Percentiles rank a stretch among this genome's conserved stretches.
These are phyloP conservation scores for Setaria viridis DNA, from an alignment of 202 grass and related monocot genomes.

Conservation along the genomic window DNA sequence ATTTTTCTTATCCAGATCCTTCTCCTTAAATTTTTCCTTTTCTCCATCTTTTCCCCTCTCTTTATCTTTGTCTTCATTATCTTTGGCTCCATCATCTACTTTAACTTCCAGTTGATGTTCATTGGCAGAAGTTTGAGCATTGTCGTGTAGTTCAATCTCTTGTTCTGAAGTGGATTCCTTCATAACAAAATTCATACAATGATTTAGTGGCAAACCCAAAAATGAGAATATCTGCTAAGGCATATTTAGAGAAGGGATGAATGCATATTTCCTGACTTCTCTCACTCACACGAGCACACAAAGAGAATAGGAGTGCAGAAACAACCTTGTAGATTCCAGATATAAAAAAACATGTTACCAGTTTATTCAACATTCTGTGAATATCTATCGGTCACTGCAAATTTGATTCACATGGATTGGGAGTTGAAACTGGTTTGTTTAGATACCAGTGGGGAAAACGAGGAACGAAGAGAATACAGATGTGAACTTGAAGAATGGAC, in stretches of 20 bases:
- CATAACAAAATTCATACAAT: constrained; percentile 50
- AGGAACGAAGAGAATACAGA: not conserved
- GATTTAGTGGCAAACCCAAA: constrained; percentile 15
- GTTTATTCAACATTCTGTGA: not conserved
- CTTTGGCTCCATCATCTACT: constrained; percentile 66
- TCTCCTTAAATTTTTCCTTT: constrained; percentile 87
- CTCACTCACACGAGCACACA: not conserved
- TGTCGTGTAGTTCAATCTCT: constrained; percentile 70
- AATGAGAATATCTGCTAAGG: not conserved
- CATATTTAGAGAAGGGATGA: not conserved
- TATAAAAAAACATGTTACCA: constrained; percentile 22
- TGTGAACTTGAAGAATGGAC: constrained; percentile 30
- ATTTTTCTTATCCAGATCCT: constrained; percentile 83
- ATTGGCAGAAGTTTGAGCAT: constrained; percentile 50
- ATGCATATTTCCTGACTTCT: not conserved
- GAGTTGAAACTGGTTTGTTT: not conserved
- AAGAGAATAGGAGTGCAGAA: not conserved
- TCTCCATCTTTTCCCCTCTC: constrained; percentile 77
- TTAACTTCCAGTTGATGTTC: constrained; percentile 72
- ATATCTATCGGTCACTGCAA: not conserved
- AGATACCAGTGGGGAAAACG: not conserved
- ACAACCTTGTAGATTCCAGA: not conserved
- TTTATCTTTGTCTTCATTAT: constrained; percentile 76
- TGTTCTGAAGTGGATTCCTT: constrained; percentile 66
- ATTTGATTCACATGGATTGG: not conserved